A percentile compares a stretch with the other conserved stretches of the same genome.
These are phyloP conservation scores for Beauveria caledonica DNA, from an alignment of 2,329 filamentous ascomycete genomes.

Conservation along the genomic window DNA sequence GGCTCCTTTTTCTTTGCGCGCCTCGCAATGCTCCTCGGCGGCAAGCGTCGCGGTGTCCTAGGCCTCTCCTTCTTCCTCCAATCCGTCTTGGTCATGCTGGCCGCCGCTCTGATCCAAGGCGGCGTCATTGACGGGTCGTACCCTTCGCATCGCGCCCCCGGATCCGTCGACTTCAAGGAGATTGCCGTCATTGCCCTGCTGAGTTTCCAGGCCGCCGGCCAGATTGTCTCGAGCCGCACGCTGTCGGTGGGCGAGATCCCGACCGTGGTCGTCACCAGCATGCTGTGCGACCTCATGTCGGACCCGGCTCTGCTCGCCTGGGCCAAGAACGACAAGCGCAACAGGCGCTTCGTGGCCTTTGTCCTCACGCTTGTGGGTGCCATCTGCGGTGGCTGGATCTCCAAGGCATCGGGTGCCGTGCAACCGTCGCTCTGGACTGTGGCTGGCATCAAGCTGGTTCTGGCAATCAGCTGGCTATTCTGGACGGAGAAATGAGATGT, in stretches of 20 bases:
- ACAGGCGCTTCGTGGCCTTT: constrained; percentile 37
- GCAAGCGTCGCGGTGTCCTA: constrained; percentile 34
- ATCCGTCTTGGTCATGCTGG: constrained; percentile 39
- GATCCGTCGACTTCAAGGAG: constrained; percentile 20
- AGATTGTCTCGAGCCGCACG: constrained; percentile 41
- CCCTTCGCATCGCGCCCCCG: constrained; percentile 4
- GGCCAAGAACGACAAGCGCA: constrained; percentile 39
- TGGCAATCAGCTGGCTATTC: constrained; percentile 27
- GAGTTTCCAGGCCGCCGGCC: constrained; percentile 45
- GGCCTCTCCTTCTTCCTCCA: constrained; percentile 44
- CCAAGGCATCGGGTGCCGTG: constrained; percentile 32
- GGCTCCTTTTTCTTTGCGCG: constrained; percentile 40
- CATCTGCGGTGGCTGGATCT: constrained; percentile 40
- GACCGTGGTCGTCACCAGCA: constrained; percentile 45
- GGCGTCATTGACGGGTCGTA: constrained; percentile 20
- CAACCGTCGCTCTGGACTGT: constrained; percentile 36
- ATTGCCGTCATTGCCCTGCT: constrained; percentile 38
- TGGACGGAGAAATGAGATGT: constrained; percentile 20
- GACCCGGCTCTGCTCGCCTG: constrained; percentile 39
- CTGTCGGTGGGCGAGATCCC: constrained; percentile 46
- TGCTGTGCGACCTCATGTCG: constrained; percentile 45
- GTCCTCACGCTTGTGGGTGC: constrained; percentile 38
- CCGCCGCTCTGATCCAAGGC: constrained; percentile 43
- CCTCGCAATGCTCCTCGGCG: constrained; percentile 23
- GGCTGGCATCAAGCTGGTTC: constrained; percentile 35